Percentiles rank a stretch among this genome's conserved stretches.
phyloP scores from a whole-genome alignment of 768 basidiomycete genomes.

The Termitomyces sp. region DNA sequence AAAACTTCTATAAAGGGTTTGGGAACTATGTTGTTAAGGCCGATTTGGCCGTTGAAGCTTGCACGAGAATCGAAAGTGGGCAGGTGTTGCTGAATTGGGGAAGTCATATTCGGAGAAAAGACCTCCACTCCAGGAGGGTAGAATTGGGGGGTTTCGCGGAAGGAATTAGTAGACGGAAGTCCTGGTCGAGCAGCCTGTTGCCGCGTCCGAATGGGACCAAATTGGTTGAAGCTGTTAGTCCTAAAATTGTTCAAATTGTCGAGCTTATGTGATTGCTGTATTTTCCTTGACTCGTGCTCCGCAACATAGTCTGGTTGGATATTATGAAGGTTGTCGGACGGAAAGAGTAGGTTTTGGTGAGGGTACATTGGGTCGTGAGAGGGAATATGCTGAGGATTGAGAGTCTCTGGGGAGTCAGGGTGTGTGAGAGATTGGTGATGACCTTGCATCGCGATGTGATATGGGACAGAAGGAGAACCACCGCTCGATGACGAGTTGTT shows the following conservation, averaged over 20 bases:
- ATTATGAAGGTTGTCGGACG: constrained; percentile 30
- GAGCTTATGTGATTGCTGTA: constrained; percentile 25
- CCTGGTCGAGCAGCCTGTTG: constrained; percentile 30
- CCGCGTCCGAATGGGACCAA: constrained; percentile 35
- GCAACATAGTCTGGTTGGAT: constrained; percentile 30
- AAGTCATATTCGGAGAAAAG: constrained; percentile 32
- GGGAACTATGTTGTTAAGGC: constrained; percentile 18
- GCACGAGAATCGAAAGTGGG: constrained; percentile 31
- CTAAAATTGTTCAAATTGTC: constrained; percentile 30
- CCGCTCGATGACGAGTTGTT: constrained; percentile 44
- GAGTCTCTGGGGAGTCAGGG: constrained; percentile 45
- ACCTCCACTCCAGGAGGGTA: constrained; percentile 27
- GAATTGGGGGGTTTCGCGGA: constrained; percentile 27
- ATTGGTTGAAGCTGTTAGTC: constrained; percentile 24
- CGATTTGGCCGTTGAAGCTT: constrained; percentile 23
- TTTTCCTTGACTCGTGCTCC: constrained; percentile 34
- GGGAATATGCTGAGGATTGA: constrained; percentile 27
- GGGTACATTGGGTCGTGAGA: constrained; percentile 31
- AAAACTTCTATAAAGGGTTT: constrained; percentile 27
- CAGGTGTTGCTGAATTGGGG: constrained; percentile 32
- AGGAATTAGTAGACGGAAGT: constrained; percentile 27
- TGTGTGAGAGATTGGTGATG: constrained; percentile 35
- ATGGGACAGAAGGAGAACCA: constrained; percentile 51
- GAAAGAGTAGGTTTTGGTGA: constrained; percentile 27
- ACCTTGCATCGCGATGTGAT: constrained; percentile 42